A percentile compares a stretch with the other conserved stretches of the same genome.
These are phyloP conservation scores for Cornus controversa DNA, from an alignment of 148 eudicot genomes.

Conservation along the genomic window DNA sequence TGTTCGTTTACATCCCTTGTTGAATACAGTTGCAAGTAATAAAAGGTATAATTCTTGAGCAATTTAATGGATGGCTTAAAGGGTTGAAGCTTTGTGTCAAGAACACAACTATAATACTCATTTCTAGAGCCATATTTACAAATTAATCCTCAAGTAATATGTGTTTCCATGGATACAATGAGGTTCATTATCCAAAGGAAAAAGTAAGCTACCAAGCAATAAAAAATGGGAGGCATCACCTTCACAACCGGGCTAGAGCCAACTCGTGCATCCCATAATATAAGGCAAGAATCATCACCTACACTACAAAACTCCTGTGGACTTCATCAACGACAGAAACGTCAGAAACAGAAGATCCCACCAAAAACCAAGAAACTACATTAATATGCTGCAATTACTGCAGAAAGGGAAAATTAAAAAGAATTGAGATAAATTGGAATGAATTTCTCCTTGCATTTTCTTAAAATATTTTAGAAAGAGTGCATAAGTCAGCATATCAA, in stretches of 20 bases:
- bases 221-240: constrained; percentile 35
- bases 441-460: not conserved
- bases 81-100: not conserved
- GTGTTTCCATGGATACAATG: not conserved
- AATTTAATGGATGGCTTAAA: not conserved
- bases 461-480: not conserved
- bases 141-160: not conserved
- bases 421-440: not conserved
- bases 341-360: not conserved
- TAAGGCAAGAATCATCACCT: constrained; percentile 96
- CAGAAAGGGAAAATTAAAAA: not conserved
- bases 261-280: constrained; percentile 91
- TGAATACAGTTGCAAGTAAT: not conserved
- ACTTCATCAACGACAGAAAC: constrained; percentile 44
- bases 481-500: not conserved
- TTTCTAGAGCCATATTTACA: not conserved
- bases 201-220: not conserved
- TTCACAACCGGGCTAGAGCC: constrained; percentile 67
- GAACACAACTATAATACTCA: not conserved
- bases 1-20: not conserved
- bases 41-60: not conserved
- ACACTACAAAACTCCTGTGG: constrained; percentile 97
- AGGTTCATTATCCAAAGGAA: not conserved
- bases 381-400: not conserved
- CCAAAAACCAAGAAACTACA: constrained; percentile 10